These are phyloP conservation scores for Clarireedia homoeocarpa DNA, from an alignment of 2,329 filamentous ascomycete genomes.

Conservation along the genomic window DNA sequence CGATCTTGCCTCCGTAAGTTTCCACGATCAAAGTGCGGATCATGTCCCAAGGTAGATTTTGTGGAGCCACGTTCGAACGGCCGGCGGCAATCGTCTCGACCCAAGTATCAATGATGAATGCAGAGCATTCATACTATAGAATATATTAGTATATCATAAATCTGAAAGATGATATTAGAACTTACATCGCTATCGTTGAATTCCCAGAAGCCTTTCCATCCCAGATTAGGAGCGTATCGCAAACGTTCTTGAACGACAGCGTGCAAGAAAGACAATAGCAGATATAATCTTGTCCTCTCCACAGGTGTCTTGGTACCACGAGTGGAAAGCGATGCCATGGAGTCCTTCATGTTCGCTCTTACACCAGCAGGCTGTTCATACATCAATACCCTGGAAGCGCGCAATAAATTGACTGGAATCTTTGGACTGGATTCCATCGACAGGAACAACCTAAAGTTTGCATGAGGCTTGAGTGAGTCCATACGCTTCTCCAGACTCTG, in stretches of 20 bases:
- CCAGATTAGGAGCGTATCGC: slow-evolving; percentile 85
- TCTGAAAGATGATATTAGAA: slow-evolving; percentile 42
- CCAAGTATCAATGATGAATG: slow-evolving; percentile 94
- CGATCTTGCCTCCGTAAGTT: slow-evolving; percentile 97
- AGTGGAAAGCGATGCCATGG: slow-evolving; percentile 72
- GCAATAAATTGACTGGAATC: slow-evolving; percentile 92
- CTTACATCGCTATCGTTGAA: slow-evolving; percentile 98
- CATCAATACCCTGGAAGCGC: slow-evolving; percentile 89
- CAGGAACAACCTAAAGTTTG: slow-evolving; percentile 88
- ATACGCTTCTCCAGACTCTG: slow-evolving; percentile 96
- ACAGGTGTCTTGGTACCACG: slow-evolving; percentile 75
- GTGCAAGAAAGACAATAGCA: slow-evolving; percentile 88
- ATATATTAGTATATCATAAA: slow-evolving; percentile 59
- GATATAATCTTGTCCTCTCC: slow-evolving; percentile 81
- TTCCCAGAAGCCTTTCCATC: slow-evolving; percentile 99
- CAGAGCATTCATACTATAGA: slow-evolving; percentile 84
- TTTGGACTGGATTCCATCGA: slow-evolving; percentile 97
- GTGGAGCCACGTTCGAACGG: slow-evolving; percentile 85
- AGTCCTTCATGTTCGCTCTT: slow-evolving; percentile 97
- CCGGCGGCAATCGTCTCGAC: slow-evolving; percentile 74
- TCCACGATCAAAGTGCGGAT: slow-evolving; percentile 83
- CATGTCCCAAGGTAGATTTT: slow-evolving; percentile 95
- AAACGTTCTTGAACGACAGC: slow-evolving; percentile 92
- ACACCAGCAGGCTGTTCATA: slow-evolving; percentile 98
- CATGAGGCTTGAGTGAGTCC: slow-evolving; percentile 87